Conservation (phyloP, 495 filamentous ascomycete species). For the Penicillium simplicissimum region DNA sequence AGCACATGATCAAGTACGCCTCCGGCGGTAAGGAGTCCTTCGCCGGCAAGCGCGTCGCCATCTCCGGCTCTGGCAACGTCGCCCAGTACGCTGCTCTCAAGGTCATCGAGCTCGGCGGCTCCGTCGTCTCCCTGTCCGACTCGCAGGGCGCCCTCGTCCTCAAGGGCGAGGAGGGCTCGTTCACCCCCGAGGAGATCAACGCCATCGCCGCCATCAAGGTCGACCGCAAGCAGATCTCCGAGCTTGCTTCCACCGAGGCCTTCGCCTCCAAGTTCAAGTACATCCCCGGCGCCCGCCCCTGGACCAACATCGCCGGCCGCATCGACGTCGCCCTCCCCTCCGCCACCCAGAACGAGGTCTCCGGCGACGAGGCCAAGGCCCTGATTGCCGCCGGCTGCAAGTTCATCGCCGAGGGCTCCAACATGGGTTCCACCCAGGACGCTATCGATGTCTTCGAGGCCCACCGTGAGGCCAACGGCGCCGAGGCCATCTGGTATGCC, state of each 20-base stretch:
- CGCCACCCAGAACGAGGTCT: slow-evolving; percentile 98
- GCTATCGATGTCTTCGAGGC: slow-evolving; percentile 95
- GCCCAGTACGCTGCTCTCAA: slow-evolving; percentile 98
- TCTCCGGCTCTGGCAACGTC: slow-evolving; percentile 97
- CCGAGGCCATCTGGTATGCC: slow-evolving; percentile 85
- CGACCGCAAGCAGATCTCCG: slow-evolving; percentile 76
- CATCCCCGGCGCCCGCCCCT: slow-evolving; percentile 84
- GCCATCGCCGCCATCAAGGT: slow-evolving; percentile 83
- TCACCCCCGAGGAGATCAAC: slow-evolving; percentile 76
- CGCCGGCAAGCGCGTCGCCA: slow-evolving; percentile 88
- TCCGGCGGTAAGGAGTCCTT: slow-evolving; percentile 79
- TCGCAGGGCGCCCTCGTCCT: slow-evolving; percentile 81
- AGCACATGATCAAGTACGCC: slow-evolving; percentile 92
- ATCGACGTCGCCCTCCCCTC: slow-evolving; percentile 90
- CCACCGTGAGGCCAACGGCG: slow-evolving; percentile 66
- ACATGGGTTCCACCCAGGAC: slow-evolving; percentile 98
- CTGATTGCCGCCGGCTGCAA: slow-evolving; percentile 74
- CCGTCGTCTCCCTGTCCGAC: slow-evolving; percentile 92
- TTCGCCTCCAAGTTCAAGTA: slow-evolving; percentile 77
- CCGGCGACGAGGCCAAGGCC: slow-evolving; percentile 79
- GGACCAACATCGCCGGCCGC: slow-evolving; percentile 75
- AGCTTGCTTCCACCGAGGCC: slow-evolving; percentile 51
- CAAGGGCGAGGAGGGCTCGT: slow-evolving; percentile 55
- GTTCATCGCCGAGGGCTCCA: slow-evolving; percentile 95
- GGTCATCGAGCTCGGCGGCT: slow-evolving; percentile 92